Base-by-base conservation (phyloP, 768 basidiomycete genomes). In the Hygrocybe coccinea region DNA sequence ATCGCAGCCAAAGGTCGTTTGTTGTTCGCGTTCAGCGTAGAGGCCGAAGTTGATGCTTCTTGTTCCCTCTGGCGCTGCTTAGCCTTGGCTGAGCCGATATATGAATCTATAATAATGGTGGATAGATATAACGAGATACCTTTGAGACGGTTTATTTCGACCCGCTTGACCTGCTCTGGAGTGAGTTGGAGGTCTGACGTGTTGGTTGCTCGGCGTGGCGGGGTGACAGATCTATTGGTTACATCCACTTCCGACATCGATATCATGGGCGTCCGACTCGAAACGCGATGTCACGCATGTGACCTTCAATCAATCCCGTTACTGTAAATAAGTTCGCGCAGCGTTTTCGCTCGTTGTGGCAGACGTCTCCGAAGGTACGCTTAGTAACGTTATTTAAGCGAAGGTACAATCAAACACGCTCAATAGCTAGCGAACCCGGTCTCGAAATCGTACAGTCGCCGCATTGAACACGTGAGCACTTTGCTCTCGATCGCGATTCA, bases 71-170 rank as follows among this genome's bases (percentile, higher is more conserved):
- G 80, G 46, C 86, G 79, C 66, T 90, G 86, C 36, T 74, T 80
- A 25, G 84, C 86, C 69, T 93, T 93, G 2, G 91, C 90, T 89
- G 59, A 51, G 49, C 55, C 48, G 5, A 52, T 35, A 46, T 19
- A 12, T 24, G 50, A 50, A 22, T 15, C 8, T 7, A 38, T 24
- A 2, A 44, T n/a, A n/a, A 7, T 15, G 9, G 14, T 52, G 17
- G 37, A 17, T 35, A 21, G 15, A 54, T 33, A 8, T 50, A 12
- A 43, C 29, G 14, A 21, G 33, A n/a, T 50, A 87, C 89, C 89
- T 81, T 80, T 85, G 21, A 92, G 71, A 52, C 90, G 80, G 62
- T 92, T 91, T 41, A 91, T 76, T 66, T 93, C 89, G 22, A 91
- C 76, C 54, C 81, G 79, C 64, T 80, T 85, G 45, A 81, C 71